Percentiles rank a stretch among this genome's conserved stretches.
Conservation (phyloP, 495 filamentous ascomycete genomes). For the Sordaria brevicollis region DNA sequence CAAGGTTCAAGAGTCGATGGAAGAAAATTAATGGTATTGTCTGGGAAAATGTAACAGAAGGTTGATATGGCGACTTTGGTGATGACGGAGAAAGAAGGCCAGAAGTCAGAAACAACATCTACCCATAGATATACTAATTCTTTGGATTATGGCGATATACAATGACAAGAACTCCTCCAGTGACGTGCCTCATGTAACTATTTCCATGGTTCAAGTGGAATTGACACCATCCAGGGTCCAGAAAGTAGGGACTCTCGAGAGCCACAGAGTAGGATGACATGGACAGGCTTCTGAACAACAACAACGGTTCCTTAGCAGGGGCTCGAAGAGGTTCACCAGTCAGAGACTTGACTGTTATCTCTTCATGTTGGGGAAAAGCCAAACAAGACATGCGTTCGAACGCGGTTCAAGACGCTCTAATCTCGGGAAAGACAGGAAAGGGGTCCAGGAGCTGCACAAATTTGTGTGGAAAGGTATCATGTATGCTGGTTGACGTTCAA, state of each 20-base stretch:
- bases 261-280: conserved; percentile 10
- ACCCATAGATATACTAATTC: conserved; percentile 16
- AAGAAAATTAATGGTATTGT: background rate
- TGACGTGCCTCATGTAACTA: background rate
- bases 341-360: conserved; percentile 27
- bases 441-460: background rate
- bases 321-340: conserved; percentile 17
- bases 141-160: conserved; percentile 5
- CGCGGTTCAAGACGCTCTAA: background rate
- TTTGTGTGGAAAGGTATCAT: background rate
- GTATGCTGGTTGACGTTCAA: background rate
- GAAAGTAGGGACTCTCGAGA: conserved; percentile 1
- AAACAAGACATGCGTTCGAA: conserved; percentile 6
- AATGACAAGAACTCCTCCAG: background rate
- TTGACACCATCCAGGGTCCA: conserved; percentile 7
- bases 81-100: conserved; percentile 7
- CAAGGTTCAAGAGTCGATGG: background rate
- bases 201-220: background rate
- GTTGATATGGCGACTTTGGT: background rate
- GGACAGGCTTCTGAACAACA: background rate
- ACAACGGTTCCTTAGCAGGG: background rate
- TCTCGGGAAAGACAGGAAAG: background rate
- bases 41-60: conserved; percentile 2
- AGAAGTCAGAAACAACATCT: conserved; percentile 14
- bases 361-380: conserved; percentile 6